Conservation (phyloP, 139 green algal genomes). For the Bryopsis sp. region DNA sequence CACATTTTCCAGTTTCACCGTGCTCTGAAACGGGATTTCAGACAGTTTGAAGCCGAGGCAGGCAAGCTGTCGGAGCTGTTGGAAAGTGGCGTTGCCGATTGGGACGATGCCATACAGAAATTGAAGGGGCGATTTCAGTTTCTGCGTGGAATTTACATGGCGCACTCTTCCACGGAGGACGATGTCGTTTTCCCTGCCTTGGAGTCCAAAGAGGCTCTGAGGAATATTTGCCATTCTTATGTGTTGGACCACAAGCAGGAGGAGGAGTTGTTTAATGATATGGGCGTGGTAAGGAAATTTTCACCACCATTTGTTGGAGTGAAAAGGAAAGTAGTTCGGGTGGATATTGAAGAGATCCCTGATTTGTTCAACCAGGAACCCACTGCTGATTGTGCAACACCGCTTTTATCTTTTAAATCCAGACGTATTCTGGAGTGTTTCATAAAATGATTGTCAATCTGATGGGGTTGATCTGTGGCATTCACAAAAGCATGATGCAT, state of each 20-base stretch:
- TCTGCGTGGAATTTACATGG: slow-evolving; percentile 68
- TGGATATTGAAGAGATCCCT: too few species aligned
- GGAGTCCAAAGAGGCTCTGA: slow-evolving; percentile 87
- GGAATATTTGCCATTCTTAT: slow-evolving; percentile 93
- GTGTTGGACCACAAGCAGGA: slow-evolving; percentile 94
- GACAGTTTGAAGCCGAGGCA: slow-evolving; percentile 61
- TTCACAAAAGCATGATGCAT: too few species aligned
- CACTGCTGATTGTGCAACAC: background rate
- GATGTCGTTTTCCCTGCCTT: slow-evolving; percentile 96
- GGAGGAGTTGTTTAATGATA: slow-evolving; percentile 72
- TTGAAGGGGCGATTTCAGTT: slow-evolving; percentile 89
- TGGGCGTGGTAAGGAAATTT: slow-evolving; percentile 30
- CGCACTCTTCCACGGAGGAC: slow-evolving; percentile 74
- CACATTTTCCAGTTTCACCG: slow-evolving; percentile 95
- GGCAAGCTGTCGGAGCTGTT: background rate
- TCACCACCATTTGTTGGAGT: too few species aligned
- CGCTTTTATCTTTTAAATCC: background rate
- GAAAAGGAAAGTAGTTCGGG: too few species aligned
- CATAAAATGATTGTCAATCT: too few species aligned
- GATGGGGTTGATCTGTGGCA: background rate
- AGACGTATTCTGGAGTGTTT: background rate
- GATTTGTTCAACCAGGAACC: too few species aligned
- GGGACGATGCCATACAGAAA: slow-evolving; percentile 34
- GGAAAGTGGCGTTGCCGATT: background rate
- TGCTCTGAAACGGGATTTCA: slow-evolving; percentile 63